Conservation (phyloP, 169 alveolate species). For the Miamiensis avidus region DNA sequence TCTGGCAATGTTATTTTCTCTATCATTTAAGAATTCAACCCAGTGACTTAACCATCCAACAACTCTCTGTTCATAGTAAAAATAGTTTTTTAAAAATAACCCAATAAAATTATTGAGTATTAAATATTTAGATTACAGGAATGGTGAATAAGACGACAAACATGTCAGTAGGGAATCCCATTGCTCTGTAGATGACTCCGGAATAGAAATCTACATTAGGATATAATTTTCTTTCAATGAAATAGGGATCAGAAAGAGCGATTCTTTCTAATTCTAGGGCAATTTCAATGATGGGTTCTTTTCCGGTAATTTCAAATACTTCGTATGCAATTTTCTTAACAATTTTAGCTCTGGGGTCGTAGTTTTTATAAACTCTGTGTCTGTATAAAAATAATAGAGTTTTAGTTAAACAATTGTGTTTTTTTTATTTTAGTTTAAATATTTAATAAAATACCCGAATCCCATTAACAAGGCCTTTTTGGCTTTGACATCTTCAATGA, state of each 20-base stretch:
- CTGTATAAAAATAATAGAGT: constrained; percentile 15
- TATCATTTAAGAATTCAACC: constrained; percentile 76
- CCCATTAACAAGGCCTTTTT: constrained; percentile 66
- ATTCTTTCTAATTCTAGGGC: constrained; percentile 77
- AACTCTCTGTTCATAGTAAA: constrained; percentile 50
- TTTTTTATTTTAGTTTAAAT: background rate
- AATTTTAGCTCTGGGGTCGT: constrained; percentile 75
- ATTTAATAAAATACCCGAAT: constrained; percentile 17
- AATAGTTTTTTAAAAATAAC: too few relatives aligned
- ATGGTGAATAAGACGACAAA: constrained; percentile 71
- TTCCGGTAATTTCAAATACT: constrained; percentile 69
- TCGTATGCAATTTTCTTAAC: constrained; percentile 70
- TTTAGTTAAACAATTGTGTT: too few relatives aligned
- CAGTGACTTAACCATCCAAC: constrained; percentile 83
- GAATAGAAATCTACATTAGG: constrained; percentile 83
- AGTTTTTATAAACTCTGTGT: constrained; percentile 72
- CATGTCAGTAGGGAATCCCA: constrained; percentile 84
- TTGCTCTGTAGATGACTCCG: constrained; percentile 76
- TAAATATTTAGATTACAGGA: too few relatives aligned
- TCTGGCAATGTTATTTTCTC: constrained; percentile 77
- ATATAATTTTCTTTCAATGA: constrained; percentile 72
- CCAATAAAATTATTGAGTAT: too few relatives aligned
- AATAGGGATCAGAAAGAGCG: constrained; percentile 71
- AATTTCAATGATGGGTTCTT: constrained; percentile 74
- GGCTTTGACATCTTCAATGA: constrained; percentile 67